Evolutionary conservation across 2,329 filamentous ascomycete species (phyloP).

Genomic region (Chalaropsis ovoidea): DNA sequence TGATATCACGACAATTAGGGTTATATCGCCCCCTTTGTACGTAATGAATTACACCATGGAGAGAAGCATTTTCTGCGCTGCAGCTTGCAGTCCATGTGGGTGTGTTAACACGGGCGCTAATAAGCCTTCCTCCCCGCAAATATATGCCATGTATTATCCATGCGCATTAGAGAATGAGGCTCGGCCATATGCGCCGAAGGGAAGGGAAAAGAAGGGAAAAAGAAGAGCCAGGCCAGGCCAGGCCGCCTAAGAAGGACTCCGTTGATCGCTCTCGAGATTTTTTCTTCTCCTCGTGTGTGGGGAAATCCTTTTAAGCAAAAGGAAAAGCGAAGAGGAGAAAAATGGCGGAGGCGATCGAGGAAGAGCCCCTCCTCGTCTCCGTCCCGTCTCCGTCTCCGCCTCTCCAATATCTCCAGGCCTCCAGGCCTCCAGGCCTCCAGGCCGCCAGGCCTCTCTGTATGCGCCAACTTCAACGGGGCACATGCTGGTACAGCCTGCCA

Average conservation of each 20-base stretch:
- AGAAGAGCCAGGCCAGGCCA: not conserved
- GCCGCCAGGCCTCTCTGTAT: too few species aligned
- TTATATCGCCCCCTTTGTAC: not conserved
- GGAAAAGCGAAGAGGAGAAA: not conserved
- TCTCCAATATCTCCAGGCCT: not conserved
- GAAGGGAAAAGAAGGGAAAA: not conserved
- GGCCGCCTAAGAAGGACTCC: not conserved
- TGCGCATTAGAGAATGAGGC: conserved; percentile 3
- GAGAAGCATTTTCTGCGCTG: not conserved
- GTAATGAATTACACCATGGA: not conserved
- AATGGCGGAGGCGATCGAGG: not conserved
- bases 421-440: too few species aligned
- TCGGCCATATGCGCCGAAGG: conserved; percentile 7
- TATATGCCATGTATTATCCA: not conserved
- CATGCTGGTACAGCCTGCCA: too few species aligned
- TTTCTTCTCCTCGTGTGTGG: not conserved
- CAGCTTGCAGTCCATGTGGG: too few species aligned
- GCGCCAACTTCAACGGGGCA: too few species aligned
- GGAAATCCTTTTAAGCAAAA: conserved; percentile 4
- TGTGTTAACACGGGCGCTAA: not conserved
- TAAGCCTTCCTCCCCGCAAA: not conserved
- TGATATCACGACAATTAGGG: not conserved
- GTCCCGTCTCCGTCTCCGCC: not conserved
- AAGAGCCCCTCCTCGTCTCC: not conserved
- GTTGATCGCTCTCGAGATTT: conserved; percentile 7